Evolutionary conservation across 495 filamentous ascomycete genomes (phyloP), one percentile per base, ranked within the genome.

Genomic region (Penicillium macrosclerotiorum): DNA sequence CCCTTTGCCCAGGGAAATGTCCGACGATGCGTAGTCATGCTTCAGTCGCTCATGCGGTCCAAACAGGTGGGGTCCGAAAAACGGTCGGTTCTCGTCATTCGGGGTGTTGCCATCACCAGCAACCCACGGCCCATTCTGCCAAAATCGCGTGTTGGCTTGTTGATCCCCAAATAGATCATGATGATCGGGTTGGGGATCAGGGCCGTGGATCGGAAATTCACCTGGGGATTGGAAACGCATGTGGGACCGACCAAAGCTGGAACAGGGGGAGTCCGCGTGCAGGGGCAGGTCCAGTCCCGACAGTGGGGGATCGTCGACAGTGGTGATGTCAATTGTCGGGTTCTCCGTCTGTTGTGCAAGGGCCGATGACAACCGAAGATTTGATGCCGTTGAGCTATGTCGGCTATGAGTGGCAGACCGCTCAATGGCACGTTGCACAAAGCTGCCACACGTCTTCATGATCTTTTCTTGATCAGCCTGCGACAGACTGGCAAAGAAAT

Each of bases 1-100:
- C 4, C 71, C 71, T 22, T 68, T 70, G 17, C 71, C 69, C 4
- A 73, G 45, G 11, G 71, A 75, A 23, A 75, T 69, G 43, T 75
- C 71, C 13, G 71, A 75, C 20, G 71, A 75, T 17, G 71, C 71
- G 57, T 75, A 75, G 60, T 75, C 71, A 36, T 75, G 69, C 54
- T 75, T 75, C 18, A 75, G 55, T 42, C 71, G 71, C 45, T 72
- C 69, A 30, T 73, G 69, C 14, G 68, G 67, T 11, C 68, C 68
- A 48, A 54, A 54, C 17, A 52, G 34, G 34, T 72, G 68, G 7
- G 71, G 71, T 13, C 71, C 71, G 46, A 75, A 75, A 54, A 75
- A 75, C 23, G 71, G 69, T 47, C 71, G 67, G 27, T 60, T 62
- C 55, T 75, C 71, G 38, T 75, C 71, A 39, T 71, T 75, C n/a